Percentiles rank a stretch among this genome's conserved stretches.
Evolutionary conservation across 495 filamentous ascomycete genomes (phyloP).

Genomic region (Penicillium argentinense): DNA sequence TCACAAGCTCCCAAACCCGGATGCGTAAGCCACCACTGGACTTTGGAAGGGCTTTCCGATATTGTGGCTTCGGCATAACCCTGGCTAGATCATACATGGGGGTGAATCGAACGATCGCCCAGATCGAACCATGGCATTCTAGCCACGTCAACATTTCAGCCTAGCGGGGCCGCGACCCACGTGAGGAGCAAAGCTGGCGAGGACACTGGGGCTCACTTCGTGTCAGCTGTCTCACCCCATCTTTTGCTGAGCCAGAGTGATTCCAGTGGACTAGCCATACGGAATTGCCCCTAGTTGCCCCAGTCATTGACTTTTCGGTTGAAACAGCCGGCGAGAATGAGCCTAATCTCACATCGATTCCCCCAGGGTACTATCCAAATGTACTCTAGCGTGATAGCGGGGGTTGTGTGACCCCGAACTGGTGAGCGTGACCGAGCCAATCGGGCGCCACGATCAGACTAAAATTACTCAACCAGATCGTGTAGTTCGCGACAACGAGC

Average conservation of each 20-base stretch:
- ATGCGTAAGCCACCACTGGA: background rate
- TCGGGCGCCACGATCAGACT: too few species aligned
- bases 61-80: background rate
- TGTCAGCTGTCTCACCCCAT: background rate
- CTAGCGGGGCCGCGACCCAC: background rate
- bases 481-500: too few species aligned
- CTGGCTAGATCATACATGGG: slow-evolving; percentile 3
- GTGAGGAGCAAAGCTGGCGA: background rate
- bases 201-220: background rate
- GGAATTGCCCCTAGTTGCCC: background rate
- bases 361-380: too few species aligned
- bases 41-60: background rate
- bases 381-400: too few species aligned
- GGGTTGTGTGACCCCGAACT: too few species aligned
- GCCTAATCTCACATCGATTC: too few species aligned
- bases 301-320: background rate
- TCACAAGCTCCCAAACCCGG: background rate
- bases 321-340: too few species aligned
- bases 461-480: too few species aligned
- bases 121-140: slow-evolving; percentile 5
- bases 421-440: too few species aligned
- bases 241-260: too few species aligned
- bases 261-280: too few species aligned
- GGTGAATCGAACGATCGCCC: slow-evolving; percentile 7
- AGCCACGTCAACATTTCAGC: slow-evolving; percentile 3